These are phyloP conservation scores for Aspergillus sclerotioniger DNA, from an alignment of 495 filamentous ascomycete genomes.

Conservation along the genomic window DNA sequence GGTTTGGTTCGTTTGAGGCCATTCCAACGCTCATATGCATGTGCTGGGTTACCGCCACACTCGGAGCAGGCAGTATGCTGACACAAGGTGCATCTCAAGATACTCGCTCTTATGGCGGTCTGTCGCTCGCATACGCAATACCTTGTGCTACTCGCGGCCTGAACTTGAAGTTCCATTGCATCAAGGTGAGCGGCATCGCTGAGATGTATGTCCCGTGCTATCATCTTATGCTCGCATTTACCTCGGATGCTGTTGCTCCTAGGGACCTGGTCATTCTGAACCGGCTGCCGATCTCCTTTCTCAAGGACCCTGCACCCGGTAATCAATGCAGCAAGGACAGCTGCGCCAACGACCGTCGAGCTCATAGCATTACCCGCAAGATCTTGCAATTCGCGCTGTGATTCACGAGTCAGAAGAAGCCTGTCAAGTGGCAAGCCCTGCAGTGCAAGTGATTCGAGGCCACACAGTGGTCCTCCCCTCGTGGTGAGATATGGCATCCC, in stretches of 20 bases:
- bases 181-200: constrained; percentile 2
- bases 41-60: constrained; percentile 57
- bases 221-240: constrained; percentile 5
- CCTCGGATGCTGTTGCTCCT: constrained; percentile 12
- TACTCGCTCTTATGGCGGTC: constrained; percentile 28
- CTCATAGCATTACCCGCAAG: constrained; percentile 86
- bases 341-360: constrained; percentile 67
- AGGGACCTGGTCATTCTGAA: background rate
- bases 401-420: constrained; percentile 62
- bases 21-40: constrained; percentile 40
- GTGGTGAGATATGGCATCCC: constrained; percentile 64
- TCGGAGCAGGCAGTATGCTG: constrained; percentile 53
- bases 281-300: constrained; percentile 9
- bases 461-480: constrained; percentile 60
- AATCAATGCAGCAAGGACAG: constrained; percentile 56
- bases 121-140: constrained; percentile 60
- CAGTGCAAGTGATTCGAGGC: constrained; percentile 63
- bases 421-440: constrained; percentile 69
- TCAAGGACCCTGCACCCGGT: constrained; percentile 36
- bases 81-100: constrained; percentile 54
- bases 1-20: constrained; percentile 39
- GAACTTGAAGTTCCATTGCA: constrained; percentile 14
- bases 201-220: constrained; percentile 12
- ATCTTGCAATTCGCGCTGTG: constrained; percentile 62
- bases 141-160: constrained; percentile 38